Conservation (phyloP, 2,329 filamentous ascomycete genomes). For the Aspergillus caelatus region DNA sequence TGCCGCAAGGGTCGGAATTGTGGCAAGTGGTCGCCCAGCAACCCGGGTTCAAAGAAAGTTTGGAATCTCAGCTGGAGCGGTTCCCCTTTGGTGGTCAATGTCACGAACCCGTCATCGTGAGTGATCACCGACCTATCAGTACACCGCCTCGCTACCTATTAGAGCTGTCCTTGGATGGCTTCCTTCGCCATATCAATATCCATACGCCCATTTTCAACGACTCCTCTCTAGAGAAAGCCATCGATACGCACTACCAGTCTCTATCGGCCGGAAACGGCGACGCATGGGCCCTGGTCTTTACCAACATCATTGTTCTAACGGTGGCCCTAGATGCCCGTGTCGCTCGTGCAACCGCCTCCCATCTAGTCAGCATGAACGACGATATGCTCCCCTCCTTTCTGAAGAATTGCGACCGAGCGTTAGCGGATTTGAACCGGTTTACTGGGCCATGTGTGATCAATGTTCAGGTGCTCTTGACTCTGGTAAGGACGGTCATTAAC, state of each 20-base stretch:
- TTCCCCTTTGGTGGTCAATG: not conserved
- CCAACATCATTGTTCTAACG: not conserved
- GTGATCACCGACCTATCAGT: not conserved
- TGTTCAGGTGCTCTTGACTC: not conserved
- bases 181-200: not conserved
- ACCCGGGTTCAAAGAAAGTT: not conserved
- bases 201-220: not conserved
- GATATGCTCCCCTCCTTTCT: slow-evolving; percentile 2
- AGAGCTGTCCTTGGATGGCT: not conserved
- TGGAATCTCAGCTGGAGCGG: not conserved
- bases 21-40: not conserved
- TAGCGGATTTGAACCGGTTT: not conserved
- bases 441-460: not conserved
- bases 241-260: not conserved
- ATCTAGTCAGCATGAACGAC: not conserved
- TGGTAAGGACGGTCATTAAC: not conserved
- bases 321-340: not conserved
- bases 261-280: not conserved
- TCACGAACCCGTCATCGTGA: not conserved
- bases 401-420: slow-evolving; percentile 2
- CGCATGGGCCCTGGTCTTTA: not conserved
- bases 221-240: not conserved
- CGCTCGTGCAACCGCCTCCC: not conserved
- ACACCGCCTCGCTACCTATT: not conserved
- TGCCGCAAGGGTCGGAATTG: not conserved